These are phyloP conservation scores for Rhizopus delemar DNA, from an alignment of 371 early-diverging fungal genomes.

Conservation along the genomic window DNA sequence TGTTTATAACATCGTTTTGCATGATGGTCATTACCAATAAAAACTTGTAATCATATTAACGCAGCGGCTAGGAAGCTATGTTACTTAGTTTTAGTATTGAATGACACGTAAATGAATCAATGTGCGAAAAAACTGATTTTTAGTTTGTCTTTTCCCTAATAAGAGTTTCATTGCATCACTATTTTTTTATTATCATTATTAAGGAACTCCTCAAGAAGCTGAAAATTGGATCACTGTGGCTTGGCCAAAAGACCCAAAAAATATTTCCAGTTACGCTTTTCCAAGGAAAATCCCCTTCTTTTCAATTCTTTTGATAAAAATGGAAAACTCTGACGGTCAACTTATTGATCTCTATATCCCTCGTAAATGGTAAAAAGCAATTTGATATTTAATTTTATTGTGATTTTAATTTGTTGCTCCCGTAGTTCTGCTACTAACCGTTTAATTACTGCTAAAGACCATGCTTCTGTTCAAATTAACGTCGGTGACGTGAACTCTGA, in stretches of 20 bases:
- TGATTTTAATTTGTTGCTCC: too few relatives aligned
- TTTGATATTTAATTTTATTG: constrained; percentile 6
- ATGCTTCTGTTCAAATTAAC: constrained; percentile 98
- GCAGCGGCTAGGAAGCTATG: too few relatives aligned
- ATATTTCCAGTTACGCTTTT: constrained; percentile 16
- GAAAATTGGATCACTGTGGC: constrained; percentile 7
- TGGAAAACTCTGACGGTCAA: constrained; percentile 74
- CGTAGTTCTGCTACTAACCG: constrained; percentile 56
- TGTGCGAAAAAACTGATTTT: too few relatives aligned
- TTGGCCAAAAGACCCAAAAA: constrained; percentile 16
- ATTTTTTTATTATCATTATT: too few relatives aligned
- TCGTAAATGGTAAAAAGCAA: constrained; percentile 82
- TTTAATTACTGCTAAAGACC: constrained; percentile 80
- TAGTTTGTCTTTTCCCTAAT: too few relatives aligned
- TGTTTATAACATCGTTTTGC: too few relatives aligned
- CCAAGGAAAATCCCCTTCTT: constrained; percentile 18
- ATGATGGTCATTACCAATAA: too few relatives aligned
- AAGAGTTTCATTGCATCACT: too few relatives aligned
- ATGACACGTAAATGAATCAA: too few relatives aligned
- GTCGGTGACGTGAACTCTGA: constrained; percentile 91
- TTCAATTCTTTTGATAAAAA: constrained; percentile 33
- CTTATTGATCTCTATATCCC: constrained; percentile 93
- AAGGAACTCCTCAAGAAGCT: too few relatives aligned
- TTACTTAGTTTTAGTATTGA: too few relatives aligned
- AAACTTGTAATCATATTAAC: too few relatives aligned